Conservation (phyloP, 2,329 filamentous ascomycete species). For the Fusarium foetens region DNA sequence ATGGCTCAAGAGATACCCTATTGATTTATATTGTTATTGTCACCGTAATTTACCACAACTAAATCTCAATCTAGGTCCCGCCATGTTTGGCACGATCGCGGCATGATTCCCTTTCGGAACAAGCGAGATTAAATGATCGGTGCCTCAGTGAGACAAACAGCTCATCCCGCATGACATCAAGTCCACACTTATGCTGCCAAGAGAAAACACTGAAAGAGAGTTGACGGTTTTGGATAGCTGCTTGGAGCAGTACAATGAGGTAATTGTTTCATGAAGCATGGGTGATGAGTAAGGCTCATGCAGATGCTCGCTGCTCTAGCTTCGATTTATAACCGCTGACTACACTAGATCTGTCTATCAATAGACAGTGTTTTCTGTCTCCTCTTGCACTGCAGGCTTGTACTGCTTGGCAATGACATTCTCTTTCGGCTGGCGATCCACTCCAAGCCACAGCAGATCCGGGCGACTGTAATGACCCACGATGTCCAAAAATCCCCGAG, state of each 20-base stretch:
- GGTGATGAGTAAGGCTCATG: background rate
- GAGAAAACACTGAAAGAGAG: rapidly evolving
- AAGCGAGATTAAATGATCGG: background rate
- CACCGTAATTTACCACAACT: rapidly evolving
- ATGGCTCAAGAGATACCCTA: rapidly evolving
- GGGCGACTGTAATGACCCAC: slow-evolving; percentile 50
- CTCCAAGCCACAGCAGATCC: slow-evolving; percentile 53
- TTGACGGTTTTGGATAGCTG: no score
- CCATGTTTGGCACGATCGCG: background rate
- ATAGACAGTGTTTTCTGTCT: background rate
- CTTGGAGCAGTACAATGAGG: background rate
- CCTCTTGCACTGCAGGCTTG: slow-evolving; percentile 6
- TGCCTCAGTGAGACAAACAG: background rate
- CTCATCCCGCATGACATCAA: background rate
- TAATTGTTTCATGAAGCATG: background rate
- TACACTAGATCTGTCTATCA: background rate
- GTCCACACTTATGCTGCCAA: background rate
- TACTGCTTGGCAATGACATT: slow-evolving; percentile 24
- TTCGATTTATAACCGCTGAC: background rate
- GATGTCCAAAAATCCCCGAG: slow-evolving; percentile 54
- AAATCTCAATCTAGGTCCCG: background rate
- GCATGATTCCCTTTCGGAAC: background rate
- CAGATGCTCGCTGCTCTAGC: background rate
- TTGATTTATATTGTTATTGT: no score
- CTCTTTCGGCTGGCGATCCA: slow-evolving; percentile 32